Percentiles rank a stretch among this genome's conserved stretches.
Evolutionary conservation across 139 green algal species (phyloP).

Genomic region (Pycnococcus provasolii): DNA sequence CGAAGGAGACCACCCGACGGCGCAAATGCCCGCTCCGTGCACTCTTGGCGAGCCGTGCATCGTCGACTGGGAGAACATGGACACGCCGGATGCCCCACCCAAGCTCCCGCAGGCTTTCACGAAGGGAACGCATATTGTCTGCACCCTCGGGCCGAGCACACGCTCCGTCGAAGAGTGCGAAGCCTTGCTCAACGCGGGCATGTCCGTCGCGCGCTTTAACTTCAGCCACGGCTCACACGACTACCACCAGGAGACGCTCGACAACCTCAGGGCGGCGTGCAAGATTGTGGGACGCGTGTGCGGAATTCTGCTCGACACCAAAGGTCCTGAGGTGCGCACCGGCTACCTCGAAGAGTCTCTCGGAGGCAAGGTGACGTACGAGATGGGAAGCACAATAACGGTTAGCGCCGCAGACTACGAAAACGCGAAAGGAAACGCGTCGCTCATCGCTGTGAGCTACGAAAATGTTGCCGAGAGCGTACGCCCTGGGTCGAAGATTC

Average conservation of each 20-base stretch:
- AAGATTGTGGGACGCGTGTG: constrained; percentile 81
- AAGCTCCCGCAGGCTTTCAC: constrained; percentile 9
- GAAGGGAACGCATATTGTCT: constrained; percentile 50
- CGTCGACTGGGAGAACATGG: neutral
- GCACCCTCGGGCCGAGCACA: constrained; percentile 42
- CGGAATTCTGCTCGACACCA: constrained; percentile 90
- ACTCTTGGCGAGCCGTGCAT: neutral
- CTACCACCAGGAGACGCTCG: constrained; percentile 56
- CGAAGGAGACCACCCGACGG: neutral
- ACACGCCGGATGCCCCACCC: no score
- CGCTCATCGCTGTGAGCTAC: constrained; percentile 67
- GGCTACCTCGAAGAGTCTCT: constrained; percentile 73
- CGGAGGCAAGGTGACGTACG: constrained; percentile 25
- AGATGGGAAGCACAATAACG: constrained; percentile 32
- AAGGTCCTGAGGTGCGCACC: constrained; percentile 90
- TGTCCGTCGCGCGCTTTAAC: constrained; percentile 58
- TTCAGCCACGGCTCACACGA: constrained; percentile 48
- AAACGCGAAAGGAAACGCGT: constrained; percentile 53
- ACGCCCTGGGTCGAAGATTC: constrained; percentile 67
- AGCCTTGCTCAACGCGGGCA: constrained; percentile 41
- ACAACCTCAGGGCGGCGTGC: constrained; percentile 71
- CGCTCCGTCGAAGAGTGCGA: constrained; percentile 30
- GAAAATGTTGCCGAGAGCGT: constrained; percentile 41
- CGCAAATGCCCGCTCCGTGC: neutral
- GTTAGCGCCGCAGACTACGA: constrained; percentile 95